Evolutionary conservation across 2,329 filamentous ascomycete genomes (phyloP).

Genomic region (Tothia fuscella): DNA sequence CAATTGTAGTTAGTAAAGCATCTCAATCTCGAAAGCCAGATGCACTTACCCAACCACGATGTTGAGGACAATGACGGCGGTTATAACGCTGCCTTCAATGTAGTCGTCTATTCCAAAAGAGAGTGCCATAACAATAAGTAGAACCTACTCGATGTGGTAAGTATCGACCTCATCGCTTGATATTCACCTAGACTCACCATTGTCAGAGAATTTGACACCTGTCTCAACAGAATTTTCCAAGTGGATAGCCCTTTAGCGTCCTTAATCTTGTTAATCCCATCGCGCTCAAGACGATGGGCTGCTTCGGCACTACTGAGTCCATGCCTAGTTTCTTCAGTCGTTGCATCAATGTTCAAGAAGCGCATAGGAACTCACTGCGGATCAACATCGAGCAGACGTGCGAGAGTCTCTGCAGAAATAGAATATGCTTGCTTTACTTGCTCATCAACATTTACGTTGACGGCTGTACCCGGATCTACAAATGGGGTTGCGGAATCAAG

Average conservation of each 20-base stretch:
- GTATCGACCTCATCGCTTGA: no score
- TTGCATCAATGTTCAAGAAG: neutral
- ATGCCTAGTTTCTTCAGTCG: slow-evolving; percentile 26
- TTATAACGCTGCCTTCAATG: slow-evolving; percentile 51
- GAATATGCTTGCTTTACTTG: no score
- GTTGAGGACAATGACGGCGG: slow-evolving; percentile 54
- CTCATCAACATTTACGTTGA: no score
- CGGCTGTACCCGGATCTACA: neutral
- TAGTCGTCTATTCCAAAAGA: slow-evolving; percentile 53
- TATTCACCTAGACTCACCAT: slow-evolving; percentile 45
- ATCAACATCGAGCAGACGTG: neutral
- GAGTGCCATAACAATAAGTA: slow-evolving; percentile 61
- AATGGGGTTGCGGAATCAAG: neutral
- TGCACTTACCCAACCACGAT: slow-evolving; percentile 46
- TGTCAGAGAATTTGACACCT: slow-evolving; percentile 67
- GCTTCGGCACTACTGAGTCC: slow-evolving; percentile 54
- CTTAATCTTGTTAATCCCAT: slow-evolving; percentile 62
- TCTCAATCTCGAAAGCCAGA: slow-evolving; percentile 19
- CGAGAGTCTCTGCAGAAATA: neutral
- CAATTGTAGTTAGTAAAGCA: slow-evolving; percentile 10
- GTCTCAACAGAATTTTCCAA: slow-evolving; percentile 65
- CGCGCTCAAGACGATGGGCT: slow-evolving; percentile 48
- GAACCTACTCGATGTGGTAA: slow-evolving; percentile 39
- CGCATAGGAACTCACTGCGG: neutral
- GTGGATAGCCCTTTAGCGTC: slow-evolving; percentile 58